Base-by-base conservation (phyloP, 1,284 basidiomycete genomes). In the Fistulina hepatica region DNA sequence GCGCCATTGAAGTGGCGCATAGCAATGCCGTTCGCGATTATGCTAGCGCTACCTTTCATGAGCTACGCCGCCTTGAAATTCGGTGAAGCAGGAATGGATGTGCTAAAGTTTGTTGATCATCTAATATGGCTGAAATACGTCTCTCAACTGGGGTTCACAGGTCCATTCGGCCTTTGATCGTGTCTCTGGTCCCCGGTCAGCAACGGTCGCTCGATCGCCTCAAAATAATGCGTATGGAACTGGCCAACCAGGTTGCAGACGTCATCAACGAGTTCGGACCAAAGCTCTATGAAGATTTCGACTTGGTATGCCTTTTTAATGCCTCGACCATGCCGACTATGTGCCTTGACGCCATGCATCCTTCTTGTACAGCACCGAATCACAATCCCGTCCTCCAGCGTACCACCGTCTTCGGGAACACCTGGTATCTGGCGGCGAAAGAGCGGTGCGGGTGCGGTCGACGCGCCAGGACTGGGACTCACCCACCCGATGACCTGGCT, bases 71-170 rank as follows among this genome's bases (percentile, higher is more conserved):
- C 94, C 6, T 73, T 98, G 47, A 97, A 97, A 61, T 97, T 98
- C 55, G 94, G 93, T 33, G 95, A 98, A 59, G 94, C 93, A 15
- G 94, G 94, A 26, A 82, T 97, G 76, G 94, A 98, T 55, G 91
- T 98, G 23, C 72, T 94, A 46, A 98, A 98, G 89, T 95, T 45
- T 48, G 71, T 52, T n/a, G 31, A n/a, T n/a, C n/a, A 9, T 25
- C 24, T 25, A n/a, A 9, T 25, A 25, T 25, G 24, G 9, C n/a
- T n/a, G 24, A 25, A 25, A 9, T 9, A 25, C 24, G 24, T n/a
- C n/a, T 9, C 9, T 25, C 9, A n/a, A 25, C 9, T 25, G 24
- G 24, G 9, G 24, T 9, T n/a, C n/a, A n/a, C 46, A 93, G 89
- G 59, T 94, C 92, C 21, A 67, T 98, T 15, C 77, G 88, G 24